Conservation (phyloP, 129 eudicot species). For the Pulicaria dysenterica region DNA sequence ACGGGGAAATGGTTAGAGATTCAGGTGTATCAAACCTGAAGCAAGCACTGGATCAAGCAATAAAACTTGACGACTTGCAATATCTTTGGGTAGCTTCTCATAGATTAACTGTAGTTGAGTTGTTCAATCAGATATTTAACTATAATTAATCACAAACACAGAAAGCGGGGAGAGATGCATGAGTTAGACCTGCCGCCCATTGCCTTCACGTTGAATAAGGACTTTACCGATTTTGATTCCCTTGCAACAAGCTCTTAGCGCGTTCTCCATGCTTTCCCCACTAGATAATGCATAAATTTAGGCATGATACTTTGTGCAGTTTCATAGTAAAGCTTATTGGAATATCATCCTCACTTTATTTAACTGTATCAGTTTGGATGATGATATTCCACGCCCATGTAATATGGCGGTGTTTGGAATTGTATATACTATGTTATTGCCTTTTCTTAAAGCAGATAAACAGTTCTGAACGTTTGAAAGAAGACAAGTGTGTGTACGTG, state of each 20-base stretch:
- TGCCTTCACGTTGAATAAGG: conserved; percentile 73
- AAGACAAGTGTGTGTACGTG: no score
- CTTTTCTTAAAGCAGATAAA: no score
- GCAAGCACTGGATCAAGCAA: conserved; percentile 95
- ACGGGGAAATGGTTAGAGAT: neutral
- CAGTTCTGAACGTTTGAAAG: no score
- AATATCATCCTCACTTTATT: neutral
- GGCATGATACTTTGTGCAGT: neutral
- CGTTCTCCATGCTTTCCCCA: conserved; percentile 99
- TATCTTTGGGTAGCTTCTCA: conserved; percentile 88
- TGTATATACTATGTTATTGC: no score
- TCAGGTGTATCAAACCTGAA: conserved; percentile 52
- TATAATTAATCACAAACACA: neutral
- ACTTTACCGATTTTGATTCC: conserved; percentile 93
- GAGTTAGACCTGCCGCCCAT: conserved; percentile 60
- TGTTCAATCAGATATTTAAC: conserved; percentile 28
- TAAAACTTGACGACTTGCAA: conserved; percentile 78
- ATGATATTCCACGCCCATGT: no score
- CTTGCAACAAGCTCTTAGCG: conserved; percentile 91
- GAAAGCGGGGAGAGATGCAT: neutral
- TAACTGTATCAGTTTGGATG: no score
- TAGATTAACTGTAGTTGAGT: conserved; percentile 62
- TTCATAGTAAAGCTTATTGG: neutral
- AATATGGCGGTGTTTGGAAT: no score
- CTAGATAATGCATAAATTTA: conserved; percentile 35